These are phyloP conservation scores for Samsoniella hepiali DNA, from an alignment of 2,329 filamentous ascomycete species.

Conservation along the genomic window DNA sequence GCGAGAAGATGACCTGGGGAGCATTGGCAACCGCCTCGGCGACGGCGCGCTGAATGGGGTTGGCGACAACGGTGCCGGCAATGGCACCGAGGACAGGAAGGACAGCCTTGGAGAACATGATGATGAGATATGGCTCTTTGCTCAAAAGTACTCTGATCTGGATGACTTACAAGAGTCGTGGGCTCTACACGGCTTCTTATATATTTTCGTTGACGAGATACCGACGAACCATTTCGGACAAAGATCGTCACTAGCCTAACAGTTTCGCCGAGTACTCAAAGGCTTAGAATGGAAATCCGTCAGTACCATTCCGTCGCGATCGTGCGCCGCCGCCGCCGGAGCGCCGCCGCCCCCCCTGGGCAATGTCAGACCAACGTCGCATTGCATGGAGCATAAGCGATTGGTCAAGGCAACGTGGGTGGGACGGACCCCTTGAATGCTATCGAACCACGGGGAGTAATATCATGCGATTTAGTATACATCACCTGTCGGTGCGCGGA, in stretches of 20 bases:
- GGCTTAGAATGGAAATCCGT: neutral
- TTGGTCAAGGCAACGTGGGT: neutral
- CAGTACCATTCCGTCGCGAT: constrained; percentile 2
- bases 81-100: constrained; percentile 15
- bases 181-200: constrained; percentile 3
- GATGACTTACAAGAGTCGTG: neutral
- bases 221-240: neutral
- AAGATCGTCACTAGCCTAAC: neutral
- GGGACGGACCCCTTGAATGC: neutral
- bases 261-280: neutral
- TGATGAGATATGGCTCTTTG: neutral
- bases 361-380: constrained; percentile 15
- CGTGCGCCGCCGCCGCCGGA: neutral
- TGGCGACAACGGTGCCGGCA: constrained; percentile 7
- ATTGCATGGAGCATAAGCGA: constrained; percentile 17
- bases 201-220: neutral
- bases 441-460: neutral
- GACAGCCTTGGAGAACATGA: constrained; percentile 16
- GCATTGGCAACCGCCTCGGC: constrained; percentile 12
- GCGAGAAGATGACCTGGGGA: constrained; percentile 15
- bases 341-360: neutral
- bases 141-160: neutral
- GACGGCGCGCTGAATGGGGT: constrained; percentile 16
- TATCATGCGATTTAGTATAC: neutral
- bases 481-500: neutral